Conservation (phyloP, 139 green algal genomes). For the Chlamydomonas applanata region DNA sequence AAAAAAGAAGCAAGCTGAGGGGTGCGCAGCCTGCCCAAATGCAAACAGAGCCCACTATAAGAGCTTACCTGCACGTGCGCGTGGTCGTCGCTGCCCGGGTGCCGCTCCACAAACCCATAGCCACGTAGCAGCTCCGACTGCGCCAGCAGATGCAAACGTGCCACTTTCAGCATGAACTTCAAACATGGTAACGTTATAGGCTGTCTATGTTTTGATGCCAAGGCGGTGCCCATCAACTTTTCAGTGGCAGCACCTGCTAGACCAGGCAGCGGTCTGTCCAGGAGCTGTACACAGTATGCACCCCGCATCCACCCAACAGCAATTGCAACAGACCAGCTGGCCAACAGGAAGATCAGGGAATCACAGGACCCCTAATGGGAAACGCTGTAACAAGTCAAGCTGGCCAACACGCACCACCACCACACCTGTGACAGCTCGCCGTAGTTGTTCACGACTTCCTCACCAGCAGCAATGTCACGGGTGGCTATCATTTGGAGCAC, state of each 20-base stretch:
- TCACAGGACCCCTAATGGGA: too few relatives aligned
- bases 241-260: neutral
- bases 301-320: too few relatives aligned
- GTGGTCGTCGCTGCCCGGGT: neutral
- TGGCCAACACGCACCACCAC: too few relatives aligned
- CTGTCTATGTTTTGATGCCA: too few relatives aligned
- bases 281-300: too few relatives aligned
- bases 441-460: slow-evolving; percentile 76
- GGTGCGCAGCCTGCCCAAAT: too few relatives aligned
- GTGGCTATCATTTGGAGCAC: slow-evolving; percentile 75
- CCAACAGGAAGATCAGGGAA: too few relatives aligned
- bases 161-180: neutral
- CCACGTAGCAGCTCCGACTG: slow-evolving; percentile 62
- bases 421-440: slow-evolving; percentile 52
- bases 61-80: slow-evolving; percentile 2
- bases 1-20: too few relatives aligned
- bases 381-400: too few relatives aligned
- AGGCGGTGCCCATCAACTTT: neutral
- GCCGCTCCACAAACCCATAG: slow-evolving; percentile 55
- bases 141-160: neutral
- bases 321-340: too few relatives aligned
- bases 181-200: too few relatives aligned
- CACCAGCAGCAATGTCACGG: slow-evolving; percentile 42
- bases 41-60: neutral
- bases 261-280: too few relatives aligned